Base-by-base conservation (phyloP, 1,284 basidiomycete species). In the Thelephora terrestris region DNA sequence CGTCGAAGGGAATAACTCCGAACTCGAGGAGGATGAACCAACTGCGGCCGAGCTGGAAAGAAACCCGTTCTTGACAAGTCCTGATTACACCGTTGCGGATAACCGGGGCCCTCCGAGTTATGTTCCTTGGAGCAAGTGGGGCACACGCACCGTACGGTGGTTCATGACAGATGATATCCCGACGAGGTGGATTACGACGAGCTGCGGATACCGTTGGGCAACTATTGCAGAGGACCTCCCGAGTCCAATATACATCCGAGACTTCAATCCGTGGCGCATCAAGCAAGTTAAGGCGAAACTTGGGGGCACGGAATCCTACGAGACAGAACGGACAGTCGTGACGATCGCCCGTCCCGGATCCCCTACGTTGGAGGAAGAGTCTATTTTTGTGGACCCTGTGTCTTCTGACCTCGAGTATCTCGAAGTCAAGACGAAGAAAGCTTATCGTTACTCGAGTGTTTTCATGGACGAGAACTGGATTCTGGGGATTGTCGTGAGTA, bases 141-240 rank as follows among this genome's bases (percentile, higher is more conserved):
- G 58, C 25, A 55, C 57, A 1, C 43, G 49, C 5, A 39, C 48
- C 14, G 55, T 54, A 42, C 52, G 57, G 20, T 58, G 52, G 53
- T 50, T 59, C 39, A 51, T 55, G 25, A 53, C 52, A 10, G 52
- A 55, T 12, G 53, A 52, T 42, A 46, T 54, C 29, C 53, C 54
- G 2, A 55, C 48, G 17, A 53, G 55, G n/a, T 59, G 58, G 58
- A 59, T 59, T 50, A 59, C 58, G 16, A 56, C 54, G 12, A 58
- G 55, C 7, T 59, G 58, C 42, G 58, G 58, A n/a, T 56, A 59
- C 44, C 56, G 58, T 12, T 55, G 54, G 48, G 55, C 55, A 27
- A 53, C 52, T 3, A 53, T 56, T 17, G 55, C 54, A 24, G 53
- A 57, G 39, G 55, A 55, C 47, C 47, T 47, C 14, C 45, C 53